Percentiles rank a stretch among this genome's conserved stretches.
phyloP scores from a whole-genome alignment of 1,284 basidiomycete genomes.

The Tilletia setariae region DNA sequence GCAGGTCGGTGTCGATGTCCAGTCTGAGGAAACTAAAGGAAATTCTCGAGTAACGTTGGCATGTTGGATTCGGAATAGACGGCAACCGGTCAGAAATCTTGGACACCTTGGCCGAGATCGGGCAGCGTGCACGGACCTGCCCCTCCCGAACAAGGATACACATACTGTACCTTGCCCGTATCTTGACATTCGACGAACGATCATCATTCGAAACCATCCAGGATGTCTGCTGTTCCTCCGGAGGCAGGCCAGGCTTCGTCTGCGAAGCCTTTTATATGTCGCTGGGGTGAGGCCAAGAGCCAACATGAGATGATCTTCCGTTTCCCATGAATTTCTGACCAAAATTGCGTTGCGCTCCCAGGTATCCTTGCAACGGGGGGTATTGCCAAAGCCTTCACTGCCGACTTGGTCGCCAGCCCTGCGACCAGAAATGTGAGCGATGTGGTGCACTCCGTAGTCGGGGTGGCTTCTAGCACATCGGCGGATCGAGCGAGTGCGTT shows the following conservation, averaged over 20 bases:
- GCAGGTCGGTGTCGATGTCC: too few species aligned
- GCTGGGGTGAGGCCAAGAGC: conserved; percentile 7
- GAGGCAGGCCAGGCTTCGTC: neutral
- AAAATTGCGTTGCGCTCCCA: neutral
- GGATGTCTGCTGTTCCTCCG: too few species aligned
- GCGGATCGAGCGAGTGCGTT: conserved; percentile 70
- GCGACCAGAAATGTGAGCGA: conserved; percentile 65
- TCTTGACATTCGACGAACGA: too few species aligned
- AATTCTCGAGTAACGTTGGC: too few species aligned
- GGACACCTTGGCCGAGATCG: too few species aligned
- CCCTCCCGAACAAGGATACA: too few species aligned
- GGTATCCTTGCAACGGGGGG: conserved; percentile 42
- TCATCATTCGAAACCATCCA: too few species aligned
- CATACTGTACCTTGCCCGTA: too few species aligned
- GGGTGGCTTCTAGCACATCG: conserved; percentile 68
- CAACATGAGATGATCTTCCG: neutral
- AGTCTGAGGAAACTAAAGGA: too few species aligned
- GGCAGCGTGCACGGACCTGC: too few species aligned
- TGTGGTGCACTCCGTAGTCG: conserved; percentile 71
- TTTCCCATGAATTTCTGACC: neutral
- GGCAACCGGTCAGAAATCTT: too few species aligned
- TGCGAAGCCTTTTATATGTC: neutral
- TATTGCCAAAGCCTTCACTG: conserved; percentile 51
- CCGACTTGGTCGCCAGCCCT: conserved; percentile 55
- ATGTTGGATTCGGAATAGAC: too few species aligned